A percentile compares a stretch with the other conserved stretches of the same genome.
Conservation (phyloP, 148 eudicot genomes). For the Rhododendron ovatum region DNA sequence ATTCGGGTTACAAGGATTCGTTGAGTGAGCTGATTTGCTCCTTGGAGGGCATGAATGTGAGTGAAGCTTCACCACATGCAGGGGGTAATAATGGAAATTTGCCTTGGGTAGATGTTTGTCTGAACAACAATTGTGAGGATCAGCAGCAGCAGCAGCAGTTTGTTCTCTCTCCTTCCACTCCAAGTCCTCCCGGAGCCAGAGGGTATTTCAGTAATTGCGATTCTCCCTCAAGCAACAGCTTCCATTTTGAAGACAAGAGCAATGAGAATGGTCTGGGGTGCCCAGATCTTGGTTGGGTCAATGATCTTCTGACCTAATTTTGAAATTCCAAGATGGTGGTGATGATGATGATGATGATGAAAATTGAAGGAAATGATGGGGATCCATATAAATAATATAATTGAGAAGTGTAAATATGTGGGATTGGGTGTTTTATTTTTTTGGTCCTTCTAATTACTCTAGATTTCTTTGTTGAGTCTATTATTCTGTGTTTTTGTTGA, state of each 20-base stretch:
- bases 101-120: constrained; percentile 52
- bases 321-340: background rate
- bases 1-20: constrained; percentile 49
- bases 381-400: constrained; percentile 7
- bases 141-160: constrained; percentile 21
- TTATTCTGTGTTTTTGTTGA: background rate
- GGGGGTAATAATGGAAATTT: constrained; percentile 3
- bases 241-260: constrained; percentile 19
- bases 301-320: constrained; percentile 56
- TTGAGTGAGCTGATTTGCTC: constrained; percentile 49
- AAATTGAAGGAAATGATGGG: background rate
- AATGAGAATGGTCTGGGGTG: constrained; percentile 27
- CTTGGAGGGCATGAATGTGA: constrained; percentile 41
- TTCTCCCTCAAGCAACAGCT: constrained; percentile 18
- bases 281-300: constrained; percentile 87
- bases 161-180: constrained; percentile 36
- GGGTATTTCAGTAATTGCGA: constrained; percentile 15
- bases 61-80: constrained; percentile 15
- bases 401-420: background rate
- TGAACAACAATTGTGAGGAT: constrained; percentile 21
- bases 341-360: constrained; percentile 2
- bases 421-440: background rate
- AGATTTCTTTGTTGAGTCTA: background rate
- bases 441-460: background rate
- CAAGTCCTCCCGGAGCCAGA: constrained; percentile 21